phyloP scores from a whole-genome alignment of 768 basidiomycete genomes.

The Neoboletus subvelutipes region DNA sequence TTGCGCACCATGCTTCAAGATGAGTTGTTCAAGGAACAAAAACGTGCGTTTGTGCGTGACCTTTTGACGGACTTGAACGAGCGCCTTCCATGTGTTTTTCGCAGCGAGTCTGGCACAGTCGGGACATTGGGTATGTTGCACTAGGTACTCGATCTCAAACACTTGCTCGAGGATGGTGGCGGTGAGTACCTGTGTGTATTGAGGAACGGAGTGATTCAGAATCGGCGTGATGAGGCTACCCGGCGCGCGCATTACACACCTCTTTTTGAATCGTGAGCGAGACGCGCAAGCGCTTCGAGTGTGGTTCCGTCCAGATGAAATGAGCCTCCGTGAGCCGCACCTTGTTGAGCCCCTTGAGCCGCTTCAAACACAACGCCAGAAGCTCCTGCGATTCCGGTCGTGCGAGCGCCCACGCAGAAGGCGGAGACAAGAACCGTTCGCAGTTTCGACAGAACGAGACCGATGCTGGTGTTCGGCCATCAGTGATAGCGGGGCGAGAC shows the following conservation, averaged over 20 bases:
- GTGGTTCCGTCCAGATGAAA: conserved; percentile 99
- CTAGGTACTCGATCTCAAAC: conserved; percentile 94
- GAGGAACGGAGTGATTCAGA: neutral
- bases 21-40: conserved; percentile 94
- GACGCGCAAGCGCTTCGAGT: conserved; percentile 88
- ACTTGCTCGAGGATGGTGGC: conserved; percentile 96
- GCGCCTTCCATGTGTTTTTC: conserved; percentile 98
- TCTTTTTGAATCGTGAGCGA: conserved; percentile 99
- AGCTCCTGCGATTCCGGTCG: conserved; percentile 91
- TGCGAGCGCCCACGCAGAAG: conserved; percentile 80
- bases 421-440: conserved; percentile 92
- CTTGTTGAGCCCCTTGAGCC: conserved; percentile 90
- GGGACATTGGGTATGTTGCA: conserved; percentile 93
- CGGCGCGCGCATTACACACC: conserved; percentile 41
- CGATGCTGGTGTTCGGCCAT: conserved; percentile 53
- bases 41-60: conserved; percentile 98
- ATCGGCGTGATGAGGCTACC: neutral
- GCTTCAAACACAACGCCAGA: conserved; percentile 89
- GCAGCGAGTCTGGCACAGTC: conserved; percentile 93
- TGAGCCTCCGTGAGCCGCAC: conserved; percentile 97
- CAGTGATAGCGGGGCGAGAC: neutral
- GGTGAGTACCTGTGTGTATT: conserved; percentile 66
- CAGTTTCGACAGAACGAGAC: conserved; percentile 95
- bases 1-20: conserved; percentile 94
- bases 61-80: conserved; percentile 99